phyloP scores from a whole-genome alignment of 768 basidiomycete genomes.

The Grammothele lineata region DNA sequence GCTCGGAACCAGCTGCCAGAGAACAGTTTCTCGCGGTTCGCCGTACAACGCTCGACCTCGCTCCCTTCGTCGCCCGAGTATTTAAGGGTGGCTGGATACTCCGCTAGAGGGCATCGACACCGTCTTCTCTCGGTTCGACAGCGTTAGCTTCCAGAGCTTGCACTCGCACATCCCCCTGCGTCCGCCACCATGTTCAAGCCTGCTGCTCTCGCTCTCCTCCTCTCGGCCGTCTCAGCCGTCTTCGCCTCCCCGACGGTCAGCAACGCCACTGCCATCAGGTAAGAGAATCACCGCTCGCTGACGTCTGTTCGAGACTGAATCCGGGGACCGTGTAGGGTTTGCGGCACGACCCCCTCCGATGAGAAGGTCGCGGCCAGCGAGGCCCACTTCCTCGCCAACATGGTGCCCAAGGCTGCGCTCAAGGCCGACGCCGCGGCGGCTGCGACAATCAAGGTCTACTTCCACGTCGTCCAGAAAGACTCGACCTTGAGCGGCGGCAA shows the following conservation, averaged over 20 bases:
- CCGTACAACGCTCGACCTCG: too few relatives aligned
- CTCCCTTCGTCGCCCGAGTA: too few relatives aligned
- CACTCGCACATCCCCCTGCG: not conserved
- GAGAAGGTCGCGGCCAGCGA: slow-evolving; percentile 33
- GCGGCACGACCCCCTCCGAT: slow-evolving; percentile 36
- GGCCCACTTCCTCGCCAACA: slow-evolving; percentile 39
- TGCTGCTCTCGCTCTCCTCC: slow-evolving; percentile 7
- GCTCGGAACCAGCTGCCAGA: too few relatives aligned
- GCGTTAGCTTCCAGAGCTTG: not conserved
- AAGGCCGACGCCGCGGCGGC: slow-evolving; percentile 8
- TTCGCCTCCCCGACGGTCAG: not conserved
- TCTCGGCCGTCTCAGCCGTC: slow-evolving; percentile 6
- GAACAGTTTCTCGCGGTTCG: too few relatives aligned
- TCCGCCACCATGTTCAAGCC: slow-evolving; percentile 10
- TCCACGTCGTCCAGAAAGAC: slow-evolving; percentile 41
- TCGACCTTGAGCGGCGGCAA: slow-evolving; percentile 36
- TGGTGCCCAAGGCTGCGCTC: slow-evolving; percentile 22
- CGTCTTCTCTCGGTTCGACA: not conserved
- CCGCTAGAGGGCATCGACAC: slow-evolving; percentile 1
- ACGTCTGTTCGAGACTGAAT: not conserved
- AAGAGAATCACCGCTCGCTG: too few relatives aligned
- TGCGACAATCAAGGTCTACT: slow-evolving; percentile 35
- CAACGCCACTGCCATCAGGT: not conserved
- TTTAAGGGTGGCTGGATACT: too few relatives aligned
- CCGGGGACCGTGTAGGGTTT: slow-evolving; percentile 30